Conservation (phyloP, 805 yeast species). For the Cyberlindnera amylophila region DNA sequence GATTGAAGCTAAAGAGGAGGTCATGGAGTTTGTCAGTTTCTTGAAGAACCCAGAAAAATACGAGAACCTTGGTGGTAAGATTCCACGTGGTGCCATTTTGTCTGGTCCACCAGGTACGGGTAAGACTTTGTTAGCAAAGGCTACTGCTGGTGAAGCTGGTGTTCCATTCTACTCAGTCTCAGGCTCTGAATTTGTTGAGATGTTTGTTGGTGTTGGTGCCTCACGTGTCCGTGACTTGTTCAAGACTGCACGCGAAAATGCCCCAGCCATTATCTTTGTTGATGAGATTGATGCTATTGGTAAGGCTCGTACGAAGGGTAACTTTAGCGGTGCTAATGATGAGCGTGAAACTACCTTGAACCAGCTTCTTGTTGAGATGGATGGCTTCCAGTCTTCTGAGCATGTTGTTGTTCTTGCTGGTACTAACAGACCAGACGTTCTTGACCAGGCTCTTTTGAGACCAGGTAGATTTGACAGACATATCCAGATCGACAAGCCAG, state of each 20-base stretch:
- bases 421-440: slow-evolving; percentile 91
- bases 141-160: slow-evolving; percentile 99
- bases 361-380: slow-evolving; percentile 97
- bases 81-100: slow-evolving; percentile 95
- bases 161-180: slow-evolving; percentile 95
- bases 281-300: slow-evolving; percentile 99
- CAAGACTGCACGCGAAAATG: slow-evolving; percentile 85
- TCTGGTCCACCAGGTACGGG: slow-evolving; percentile 99
- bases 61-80: slow-evolving; percentile 91
- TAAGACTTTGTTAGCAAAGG: slow-evolving; percentile 93
- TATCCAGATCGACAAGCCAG: slow-evolving; percentile 87
- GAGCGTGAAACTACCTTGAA: slow-evolving; percentile 96
- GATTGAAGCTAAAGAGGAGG: slow-evolving; percentile 94
- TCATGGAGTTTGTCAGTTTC: slow-evolving; percentile 95
- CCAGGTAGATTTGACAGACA: slow-evolving; percentile 98
- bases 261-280: slow-evolving; percentile 94
- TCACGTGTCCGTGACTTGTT: slow-evolving; percentile 95
- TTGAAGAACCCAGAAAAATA: slow-evolving; percentile 86
- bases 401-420: slow-evolving; percentile 97
- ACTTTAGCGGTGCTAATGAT: slow-evolving; percentile 77
- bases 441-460: slow-evolving; percentile 89
- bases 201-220: slow-evolving; percentile 99
- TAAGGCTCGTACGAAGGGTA: slow-evolving; percentile 78
- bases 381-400: slow-evolving; percentile 86
- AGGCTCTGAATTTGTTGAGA: slow-evolving; percentile 96